phyloP scores from a whole-genome alignment of 2,329 filamentous ascomycete species.

The Aspergillus sp. region DNA sequence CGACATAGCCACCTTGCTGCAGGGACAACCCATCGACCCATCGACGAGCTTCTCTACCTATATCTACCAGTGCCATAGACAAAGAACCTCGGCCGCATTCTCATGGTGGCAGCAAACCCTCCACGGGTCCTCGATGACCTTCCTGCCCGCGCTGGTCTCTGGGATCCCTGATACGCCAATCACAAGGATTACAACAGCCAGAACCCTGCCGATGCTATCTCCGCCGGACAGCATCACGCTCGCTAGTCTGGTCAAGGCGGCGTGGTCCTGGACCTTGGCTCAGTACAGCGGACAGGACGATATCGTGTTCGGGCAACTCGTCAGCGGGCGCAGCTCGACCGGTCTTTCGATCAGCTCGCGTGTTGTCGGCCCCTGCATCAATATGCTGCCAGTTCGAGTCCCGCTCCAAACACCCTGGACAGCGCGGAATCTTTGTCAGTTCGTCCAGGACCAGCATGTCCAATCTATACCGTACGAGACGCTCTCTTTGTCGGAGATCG shows the following conservation, averaged over 20 bases:
- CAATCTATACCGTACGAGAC: background rate
- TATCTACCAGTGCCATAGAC: no score
- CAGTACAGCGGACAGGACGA: constrained; percentile 43
- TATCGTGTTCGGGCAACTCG: constrained; percentile 57
- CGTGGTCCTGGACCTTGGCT: constrained; percentile 55
- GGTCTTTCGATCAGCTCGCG: constrained; percentile 43
- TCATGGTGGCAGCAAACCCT: no score
- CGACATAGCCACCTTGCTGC: no score
- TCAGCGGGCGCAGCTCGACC: constrained; percentile 53
- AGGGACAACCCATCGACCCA: no score
- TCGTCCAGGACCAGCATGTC: constrained; percentile 46
- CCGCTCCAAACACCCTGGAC: constrained; percentile 42
- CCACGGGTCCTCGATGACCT: background rate
- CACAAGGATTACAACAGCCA: background rate
- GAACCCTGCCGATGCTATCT: constrained; percentile 1
- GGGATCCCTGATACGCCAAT: no score
- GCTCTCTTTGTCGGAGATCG: background rate
- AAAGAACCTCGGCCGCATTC: no score
- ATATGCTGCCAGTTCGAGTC: constrained; percentile 57
- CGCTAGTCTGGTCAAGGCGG: constrained; percentile 55
- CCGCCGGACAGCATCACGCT: constrained; percentile 48
- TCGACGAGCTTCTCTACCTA: no score
- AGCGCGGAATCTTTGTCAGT: constrained; percentile 40
- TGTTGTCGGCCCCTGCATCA: constrained; percentile 58
- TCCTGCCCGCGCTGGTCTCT: no score